Percentiles rank a stretch among this genome's conserved stretches.
These are phyloP conservation scores for Tolypocladium cylindrosporum DNA, from an alignment of 2,329 filamentous ascomycete species.

Conservation along the genomic window DNA sequence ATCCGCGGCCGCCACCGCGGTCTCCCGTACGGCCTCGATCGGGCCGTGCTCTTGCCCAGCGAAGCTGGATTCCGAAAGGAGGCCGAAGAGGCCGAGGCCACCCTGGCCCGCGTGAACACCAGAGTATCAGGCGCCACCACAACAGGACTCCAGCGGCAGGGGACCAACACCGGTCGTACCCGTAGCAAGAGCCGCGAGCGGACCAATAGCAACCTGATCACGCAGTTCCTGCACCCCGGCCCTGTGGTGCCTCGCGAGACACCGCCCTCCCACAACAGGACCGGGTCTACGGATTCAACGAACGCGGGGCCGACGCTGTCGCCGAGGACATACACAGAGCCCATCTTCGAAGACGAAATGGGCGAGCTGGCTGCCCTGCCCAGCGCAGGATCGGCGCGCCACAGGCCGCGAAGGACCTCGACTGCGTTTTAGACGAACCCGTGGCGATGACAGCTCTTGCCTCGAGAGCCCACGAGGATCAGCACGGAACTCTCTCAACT, in stretches of 20 bases:
- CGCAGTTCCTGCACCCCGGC: slow-evolving; percentile 38
- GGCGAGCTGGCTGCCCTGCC: slow-evolving; percentile 15
- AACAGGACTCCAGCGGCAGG: slow-evolving; percentile 18
- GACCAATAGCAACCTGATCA: slow-evolving; percentile 31
- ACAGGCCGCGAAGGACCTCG: slow-evolving; percentile 16
- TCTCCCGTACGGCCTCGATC: slow-evolving; percentile 55
- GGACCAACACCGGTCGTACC: slow-evolving; percentile 18
- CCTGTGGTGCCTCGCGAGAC: slow-evolving; percentile 25
- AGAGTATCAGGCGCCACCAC: slow-evolving; percentile 18
- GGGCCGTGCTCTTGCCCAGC: slow-evolving; percentile 49
- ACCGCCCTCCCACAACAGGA: slow-evolving; percentile 11
- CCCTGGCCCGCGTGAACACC: slow-evolving; percentile 26
- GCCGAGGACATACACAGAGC: slow-evolving; percentile 13
- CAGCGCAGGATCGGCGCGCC: slow-evolving; percentile 13
- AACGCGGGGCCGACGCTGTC: slow-evolving; percentile 3
- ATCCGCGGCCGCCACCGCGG: slow-evolving; percentile 60
- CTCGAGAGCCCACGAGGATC: not conserved
- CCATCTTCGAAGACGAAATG: slow-evolving; percentile 15
- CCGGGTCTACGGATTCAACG: slow-evolving; percentile 13
- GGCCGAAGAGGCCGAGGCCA: slow-evolving; percentile 34
- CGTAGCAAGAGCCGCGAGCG: slow-evolving; percentile 28
- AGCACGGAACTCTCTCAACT: not conserved
- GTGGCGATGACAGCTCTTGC: slow-evolving; percentile 2
- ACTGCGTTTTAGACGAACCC: slow-evolving; percentile 12
- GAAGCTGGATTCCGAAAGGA: slow-evolving; percentile 46